These are phyloP conservation scores for Saccharomyces pastorianus DNA, from an alignment of 1,139 yeast species.

Conservation along the genomic window DNA sequence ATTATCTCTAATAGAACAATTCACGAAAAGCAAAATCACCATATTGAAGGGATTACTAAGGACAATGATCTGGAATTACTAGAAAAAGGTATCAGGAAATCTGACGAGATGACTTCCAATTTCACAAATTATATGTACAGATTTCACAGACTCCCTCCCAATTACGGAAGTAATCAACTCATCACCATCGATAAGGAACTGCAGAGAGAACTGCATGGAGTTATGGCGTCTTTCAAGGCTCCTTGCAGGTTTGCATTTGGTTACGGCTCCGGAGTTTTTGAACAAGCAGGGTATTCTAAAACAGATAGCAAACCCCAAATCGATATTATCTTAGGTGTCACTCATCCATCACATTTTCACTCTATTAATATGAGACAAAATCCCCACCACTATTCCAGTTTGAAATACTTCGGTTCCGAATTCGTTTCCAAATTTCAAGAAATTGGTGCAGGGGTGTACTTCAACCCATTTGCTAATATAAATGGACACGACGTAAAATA, in stretches of 20 bases:
- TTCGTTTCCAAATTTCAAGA: slow-evolving; percentile 54
- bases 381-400: slow-evolving; percentile 67
- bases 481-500: slow-evolving; percentile 67
- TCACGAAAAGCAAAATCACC: background rate
- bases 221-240: slow-evolving; percentile 50
- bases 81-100: slow-evolving; percentile 31
- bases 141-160: slow-evolving; percentile 44
- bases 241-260: slow-evolving; percentile 77
- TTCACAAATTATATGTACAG: slow-evolving; percentile 36
- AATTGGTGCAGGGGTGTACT: slow-evolving; percentile 86
- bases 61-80: slow-evolving; percentile 23
- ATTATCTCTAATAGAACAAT: background rate
- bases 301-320: slow-evolving; percentile 55
- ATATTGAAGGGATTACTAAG: background rate
- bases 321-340: slow-evolving; percentile 78
- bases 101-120: slow-evolving; percentile 32
- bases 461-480: slow-evolving; percentile 77
- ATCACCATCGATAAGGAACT: slow-evolving; percentile 40
- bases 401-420: slow-evolving; percentile 53
- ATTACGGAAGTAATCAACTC: slow-evolving; percentile 53
- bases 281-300: slow-evolving; percentile 52
- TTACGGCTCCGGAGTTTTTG: slow-evolving; percentile 90
- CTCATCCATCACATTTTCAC: slow-evolving; percentile 70
- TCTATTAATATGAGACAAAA: slow-evolving; percentile 53
- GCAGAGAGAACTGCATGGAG: slow-evolving; percentile 40